phyloP scores from a whole-genome alignment of 2,329 filamentous ascomycete genomes.

The Exutisphaerella laricina region DNA sequence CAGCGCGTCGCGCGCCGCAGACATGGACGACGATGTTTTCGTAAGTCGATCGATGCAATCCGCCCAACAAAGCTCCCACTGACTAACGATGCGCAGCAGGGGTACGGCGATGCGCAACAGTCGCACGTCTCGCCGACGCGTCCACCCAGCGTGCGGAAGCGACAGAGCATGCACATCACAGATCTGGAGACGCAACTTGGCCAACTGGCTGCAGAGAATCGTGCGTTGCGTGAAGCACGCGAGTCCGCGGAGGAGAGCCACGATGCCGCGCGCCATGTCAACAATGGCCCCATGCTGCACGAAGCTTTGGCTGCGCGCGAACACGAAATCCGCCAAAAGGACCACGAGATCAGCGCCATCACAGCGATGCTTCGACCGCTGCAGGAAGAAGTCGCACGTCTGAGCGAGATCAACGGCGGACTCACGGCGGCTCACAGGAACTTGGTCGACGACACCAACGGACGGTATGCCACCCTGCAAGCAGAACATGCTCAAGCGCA shows the following conservation, averaged over 20 bases:
- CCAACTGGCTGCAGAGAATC: constrained; percentile 79
- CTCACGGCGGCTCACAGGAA: constrained; percentile 72
- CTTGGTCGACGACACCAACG: constrained; percentile 68
- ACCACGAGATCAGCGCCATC: constrained; percentile 72
- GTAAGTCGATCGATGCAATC: constrained; percentile 66
- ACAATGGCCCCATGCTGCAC: constrained; percentile 43
- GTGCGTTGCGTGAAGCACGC: constrained; percentile 63
- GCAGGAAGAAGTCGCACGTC: constrained; percentile 71
- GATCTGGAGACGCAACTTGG: constrained; percentile 85
- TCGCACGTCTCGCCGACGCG: constrained; percentile 87
- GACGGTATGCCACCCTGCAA: constrained; percentile 63
- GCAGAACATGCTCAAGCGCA: constrained; percentile 54
- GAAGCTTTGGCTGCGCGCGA: constrained; percentile 60
- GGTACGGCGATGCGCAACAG: constrained; percentile 82
- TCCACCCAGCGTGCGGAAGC: constrained; percentile 91
- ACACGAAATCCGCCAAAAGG: constrained; percentile 69
- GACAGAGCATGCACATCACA: constrained; percentile 91
- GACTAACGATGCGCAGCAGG: constrained; percentile 60
- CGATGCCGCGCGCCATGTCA: constrained; percentile 42
- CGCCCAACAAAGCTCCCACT: constrained; percentile 40
- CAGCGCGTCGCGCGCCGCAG: constrained; percentile 74
- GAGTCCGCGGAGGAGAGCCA: constrained; percentile 12
- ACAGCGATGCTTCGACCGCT: constrained; percentile 72
- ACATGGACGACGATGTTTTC: constrained; percentile 82
- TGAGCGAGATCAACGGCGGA: constrained; percentile 77